Evolutionary conservation across 2,329 filamentous ascomycete genomes (phyloP), one percentile per base, ranked within the genome.

Genomic region (Alternaria angustiovoidea): DNA sequence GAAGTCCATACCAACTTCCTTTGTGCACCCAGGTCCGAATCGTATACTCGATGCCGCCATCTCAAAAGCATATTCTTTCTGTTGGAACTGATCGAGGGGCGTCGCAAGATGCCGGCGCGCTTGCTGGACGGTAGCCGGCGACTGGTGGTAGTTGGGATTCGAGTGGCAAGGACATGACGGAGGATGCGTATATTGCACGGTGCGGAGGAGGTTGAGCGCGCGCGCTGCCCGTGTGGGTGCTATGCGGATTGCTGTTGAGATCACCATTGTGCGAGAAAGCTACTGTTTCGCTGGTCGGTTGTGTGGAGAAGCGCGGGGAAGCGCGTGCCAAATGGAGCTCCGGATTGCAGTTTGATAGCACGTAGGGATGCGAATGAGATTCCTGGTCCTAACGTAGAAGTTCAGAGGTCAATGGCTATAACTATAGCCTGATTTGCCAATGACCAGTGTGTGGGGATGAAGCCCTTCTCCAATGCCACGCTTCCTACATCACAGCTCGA

Each of bases 61-160:
- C 79, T 99, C 95, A 76, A 99, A 99, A 14, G 95, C 95, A 81
- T 99, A 99, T 78, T 99, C 95, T 78, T 96, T 97, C 73, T 93
- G 87, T 65, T 88, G 86, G 2, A 87, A 85, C 8, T 85, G 81
- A 71, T 93, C 89, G 28, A 91, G 81, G 0, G 94, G 92, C 0
- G 92, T 94, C n/a, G 92, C 93, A 61, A 94, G 81, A 61, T 86
- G 83, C 41, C 87, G 81, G 41, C 84, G 84, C 39, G 85, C 85
- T 80, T 86, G 85, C 12, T 75, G 70, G 42, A 84, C 75, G 6
- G 83, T 78, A 2, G 65, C 69, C 5, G 71, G 72, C 30, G 68
- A 71, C 39, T 69, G 69, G 48, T 94, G 89, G 68, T 93, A 89
- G 75, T 94, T 86, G 11, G 93, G 92, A 71, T 97, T 97, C 43